Base-by-base conservation (phyloP, 2,329 filamentous ascomycete species). In the Samsoniella hepiali region DNA sequence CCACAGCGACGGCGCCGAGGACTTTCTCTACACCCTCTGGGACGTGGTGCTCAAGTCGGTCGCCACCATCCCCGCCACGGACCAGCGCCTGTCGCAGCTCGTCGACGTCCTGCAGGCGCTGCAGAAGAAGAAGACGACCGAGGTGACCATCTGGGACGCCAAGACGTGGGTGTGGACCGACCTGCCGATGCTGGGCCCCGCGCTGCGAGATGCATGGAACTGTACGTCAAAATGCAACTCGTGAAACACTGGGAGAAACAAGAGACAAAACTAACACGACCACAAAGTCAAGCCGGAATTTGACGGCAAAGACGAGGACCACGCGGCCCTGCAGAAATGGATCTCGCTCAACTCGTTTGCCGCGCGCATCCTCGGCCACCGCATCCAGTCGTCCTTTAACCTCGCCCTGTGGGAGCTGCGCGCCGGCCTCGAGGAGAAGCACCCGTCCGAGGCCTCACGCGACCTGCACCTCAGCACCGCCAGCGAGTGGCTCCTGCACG, bases 291-390 rank as follows among this genome's bases (percentile, higher is more conserved):
- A 64, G 8, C 71, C 71, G 11, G 64, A 67, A 22, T 70, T 69
- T 59, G 64, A 72, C 49, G 67, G 64, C 59, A 67, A 67, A 27
- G 66, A 22, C 22, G 22, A 70, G 9, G 40, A 63, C n/a, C 67
- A 67, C 27, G 61, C 44, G 40, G 51, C 65, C 11, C 62, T 71
- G 36, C 29, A 64, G 3, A 63, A 70, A 57, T 76, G 72, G 72
- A 65, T 71, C 38, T 72, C 70, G 10, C 65, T 75, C 66, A 73
- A 76, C 68, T 73, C 72, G 11, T 74, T 76, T 51, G 68, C 69
- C 55, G 74, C 74, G 31, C 73, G 70, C 55, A 64, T 74, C 22
- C 67, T 72, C 60, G 70, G 68, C 64, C 56, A 65, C n/a, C 40
- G 51, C 8, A 64, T 69, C 22, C 63, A 66, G 31, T 15, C 56